A percentile compares a stretch with the other conserved stretches of the same genome.
Conservation (phyloP, 176 grass and related monocot genomes). For the Elaeis guineensis region DNA sequence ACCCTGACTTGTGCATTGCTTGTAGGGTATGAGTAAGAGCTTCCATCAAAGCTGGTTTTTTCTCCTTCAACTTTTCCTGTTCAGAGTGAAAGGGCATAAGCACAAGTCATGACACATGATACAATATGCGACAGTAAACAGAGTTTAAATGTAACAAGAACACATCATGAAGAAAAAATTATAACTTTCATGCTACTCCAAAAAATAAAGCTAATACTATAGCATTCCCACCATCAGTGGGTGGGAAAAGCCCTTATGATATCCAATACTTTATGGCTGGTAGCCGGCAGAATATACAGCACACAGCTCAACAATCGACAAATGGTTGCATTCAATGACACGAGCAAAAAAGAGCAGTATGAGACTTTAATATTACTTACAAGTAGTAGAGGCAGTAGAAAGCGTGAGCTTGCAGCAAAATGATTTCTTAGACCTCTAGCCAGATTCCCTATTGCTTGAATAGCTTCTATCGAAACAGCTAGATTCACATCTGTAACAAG, state of each 20-base stretch:
- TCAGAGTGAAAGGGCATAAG: background rate
- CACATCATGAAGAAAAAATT: too few species aligned
- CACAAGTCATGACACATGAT: background rate
- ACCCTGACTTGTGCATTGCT: conserved; percentile 85
- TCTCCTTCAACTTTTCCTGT: conserved; percentile 98
- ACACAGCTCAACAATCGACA: too few species aligned
- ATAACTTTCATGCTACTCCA: too few species aligned
- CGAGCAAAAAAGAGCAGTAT: too few species aligned
- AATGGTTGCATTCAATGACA: too few species aligned
- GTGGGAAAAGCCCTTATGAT: too few species aligned
- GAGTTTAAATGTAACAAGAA: too few species aligned
- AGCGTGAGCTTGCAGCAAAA: conserved; percentile 79
- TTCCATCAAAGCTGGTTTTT: conserved; percentile 67
- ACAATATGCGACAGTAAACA: background rate
- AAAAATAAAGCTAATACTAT: too few species aligned
- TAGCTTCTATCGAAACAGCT: conserved; percentile 87
- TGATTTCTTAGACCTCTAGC: conserved; percentile 79
- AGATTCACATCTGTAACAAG: conserved; percentile 95
- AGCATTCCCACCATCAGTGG: too few species aligned
- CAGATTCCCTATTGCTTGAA: conserved; percentile 90
- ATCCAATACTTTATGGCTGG: too few species aligned
- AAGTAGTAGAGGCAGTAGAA: conserved; percentile 80
- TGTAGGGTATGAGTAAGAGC: conserved; percentile 83
- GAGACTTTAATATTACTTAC: conserved; percentile 40
- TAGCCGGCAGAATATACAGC: too few species aligned